Conservation (phyloP, 352 stramenopile genomes). For the Pythium phragmitis region DNA sequence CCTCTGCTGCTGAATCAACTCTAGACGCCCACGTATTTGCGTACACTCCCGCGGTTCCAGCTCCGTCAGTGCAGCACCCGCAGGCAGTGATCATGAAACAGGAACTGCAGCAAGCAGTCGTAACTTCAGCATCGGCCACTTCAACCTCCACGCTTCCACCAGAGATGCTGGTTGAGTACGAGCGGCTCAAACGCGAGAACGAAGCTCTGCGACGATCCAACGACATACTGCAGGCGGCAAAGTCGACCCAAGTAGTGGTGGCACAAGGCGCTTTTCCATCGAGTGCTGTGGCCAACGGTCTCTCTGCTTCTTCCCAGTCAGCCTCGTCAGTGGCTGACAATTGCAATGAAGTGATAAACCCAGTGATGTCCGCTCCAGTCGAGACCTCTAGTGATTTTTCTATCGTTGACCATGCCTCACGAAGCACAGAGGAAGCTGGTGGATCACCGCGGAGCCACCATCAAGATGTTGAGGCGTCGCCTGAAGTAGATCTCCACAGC, state of each 20-base stretch:
- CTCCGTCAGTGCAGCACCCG: background rate
- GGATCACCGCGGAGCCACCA: background rate
- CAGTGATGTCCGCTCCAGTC: background rate
- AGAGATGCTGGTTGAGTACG: constrained; percentile 57
- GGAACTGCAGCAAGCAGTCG: background rate
- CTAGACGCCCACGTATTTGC: background rate
- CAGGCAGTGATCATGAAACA: background rate
- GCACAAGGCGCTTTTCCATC: background rate
- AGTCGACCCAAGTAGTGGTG: background rate
- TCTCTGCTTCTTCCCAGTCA: background rate
- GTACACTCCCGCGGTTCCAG: background rate
- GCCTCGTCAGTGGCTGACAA: background rate
- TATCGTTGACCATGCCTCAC: background rate
- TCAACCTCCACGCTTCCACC: constrained; percentile 15
- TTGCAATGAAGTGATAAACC: background rate
- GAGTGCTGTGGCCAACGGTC: background rate
- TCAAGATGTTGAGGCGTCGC: background rate
- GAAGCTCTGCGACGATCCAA: constrained; percentile 63
- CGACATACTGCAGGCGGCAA: constrained; percentile 43
- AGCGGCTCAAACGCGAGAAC: constrained; percentile 67
- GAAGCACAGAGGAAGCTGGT: background rate
- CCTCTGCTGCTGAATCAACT: background rate
- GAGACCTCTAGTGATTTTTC: too few species aligned
- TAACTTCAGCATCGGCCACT: background rate
- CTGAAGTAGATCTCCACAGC: background rate